Conservation (phyloP, 1,284 basidiomycete species). For the Ceratobasidium sp. region DNA sequence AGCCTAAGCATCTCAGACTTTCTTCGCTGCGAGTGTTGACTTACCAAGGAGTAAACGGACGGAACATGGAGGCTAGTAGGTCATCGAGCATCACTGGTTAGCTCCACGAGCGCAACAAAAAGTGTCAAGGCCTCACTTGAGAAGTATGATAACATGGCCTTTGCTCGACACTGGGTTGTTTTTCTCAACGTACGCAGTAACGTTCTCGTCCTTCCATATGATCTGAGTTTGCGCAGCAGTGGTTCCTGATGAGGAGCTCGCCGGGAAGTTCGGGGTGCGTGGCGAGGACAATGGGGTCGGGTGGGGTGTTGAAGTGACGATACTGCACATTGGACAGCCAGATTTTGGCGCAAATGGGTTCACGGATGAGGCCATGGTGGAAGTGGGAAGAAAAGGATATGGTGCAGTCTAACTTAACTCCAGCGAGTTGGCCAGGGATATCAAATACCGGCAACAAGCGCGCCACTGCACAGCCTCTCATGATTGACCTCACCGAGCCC, state of each 20-base stretch:
- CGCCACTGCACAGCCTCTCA: conserved; percentile 8
- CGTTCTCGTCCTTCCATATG: conserved; percentile 77
- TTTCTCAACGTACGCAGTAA: conserved; percentile 75
- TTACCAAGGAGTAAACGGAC: conserved; percentile 74
- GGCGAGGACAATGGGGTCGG: conserved; percentile 57
- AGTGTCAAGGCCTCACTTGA: conserved; percentile 67
- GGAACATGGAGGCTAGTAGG: conserved; percentile 72
- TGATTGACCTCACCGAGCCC: not conserved
- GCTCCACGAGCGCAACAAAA: not conserved
- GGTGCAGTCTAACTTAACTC: conserved; percentile 5
- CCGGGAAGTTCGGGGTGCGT: conserved; percentile 59
- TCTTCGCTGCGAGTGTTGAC: conserved; percentile 48
- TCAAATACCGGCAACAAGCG: conserved; percentile 28
- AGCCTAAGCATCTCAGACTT: not conserved
- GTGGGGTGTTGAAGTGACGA: conserved; percentile 65
- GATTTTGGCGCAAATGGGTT: conserved; percentile 64
- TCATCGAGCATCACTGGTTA: not conserved
- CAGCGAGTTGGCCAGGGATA: not conserved
- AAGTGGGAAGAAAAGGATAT: not conserved
- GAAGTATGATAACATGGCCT: conserved; percentile 74
- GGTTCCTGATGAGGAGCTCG: conserved; percentile 50
- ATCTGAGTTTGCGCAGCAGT: conserved; percentile 51
- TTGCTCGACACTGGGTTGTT: conserved; percentile 72
- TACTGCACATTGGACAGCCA: conserved; percentile 78
- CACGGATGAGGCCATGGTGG: conserved; percentile 16